Evolutionary conservation across 2,329 filamentous ascomycete genomes (phyloP), one percentile per base, ranked within the genome.

Genomic region (Epicoccum nigrum): DNA sequence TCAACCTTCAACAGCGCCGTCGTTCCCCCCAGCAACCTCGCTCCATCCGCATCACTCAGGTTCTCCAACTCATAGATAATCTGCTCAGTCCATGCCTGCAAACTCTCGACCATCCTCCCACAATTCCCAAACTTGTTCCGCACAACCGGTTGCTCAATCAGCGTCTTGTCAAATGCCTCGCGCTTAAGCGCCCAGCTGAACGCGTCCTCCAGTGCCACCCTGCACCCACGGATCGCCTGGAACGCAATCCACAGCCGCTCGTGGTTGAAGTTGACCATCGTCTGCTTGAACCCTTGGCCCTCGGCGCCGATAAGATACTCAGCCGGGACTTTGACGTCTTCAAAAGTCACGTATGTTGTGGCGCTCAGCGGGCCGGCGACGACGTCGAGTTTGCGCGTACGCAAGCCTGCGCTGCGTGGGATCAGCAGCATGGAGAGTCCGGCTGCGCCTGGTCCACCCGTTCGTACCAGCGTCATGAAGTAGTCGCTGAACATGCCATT

Each of bases 241-340:
- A 69, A 68, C 4, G 63, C 64, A 28, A 69, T 64, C 64, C 66
- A 70, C 15, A 70, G 55, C 7, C 68, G 51, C 55, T 72, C 69
- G 40, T 72, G 66, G 49, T 71, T 72, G 58, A 71, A 71, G 40
- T 71, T 68, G 20, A 67, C 60, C 65, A 69, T 68, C 2, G 67
- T 70, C 37, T 67, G 59, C 39, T 54, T 56, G 58, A 72, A 71
- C 1, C 68, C 69, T 8, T 62, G 37, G 21, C 67, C 66, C 42
- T 71, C 67, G 13, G 48, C 31, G 0, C 68, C 68, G 21, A 72
- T 63, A 4, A 72, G 55, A 35, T 67, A 67, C 20, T 58, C 59
- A 0, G 56, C 63, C 0, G 69, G 67, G 0, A 72, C 68, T 21
- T 63, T 56, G 17, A 71, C 69, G 30, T 71, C 66, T 33, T 72